Conservation (phyloP, 2,329 filamentous ascomycete species). For the Trichoderma harzianum region DNA sequence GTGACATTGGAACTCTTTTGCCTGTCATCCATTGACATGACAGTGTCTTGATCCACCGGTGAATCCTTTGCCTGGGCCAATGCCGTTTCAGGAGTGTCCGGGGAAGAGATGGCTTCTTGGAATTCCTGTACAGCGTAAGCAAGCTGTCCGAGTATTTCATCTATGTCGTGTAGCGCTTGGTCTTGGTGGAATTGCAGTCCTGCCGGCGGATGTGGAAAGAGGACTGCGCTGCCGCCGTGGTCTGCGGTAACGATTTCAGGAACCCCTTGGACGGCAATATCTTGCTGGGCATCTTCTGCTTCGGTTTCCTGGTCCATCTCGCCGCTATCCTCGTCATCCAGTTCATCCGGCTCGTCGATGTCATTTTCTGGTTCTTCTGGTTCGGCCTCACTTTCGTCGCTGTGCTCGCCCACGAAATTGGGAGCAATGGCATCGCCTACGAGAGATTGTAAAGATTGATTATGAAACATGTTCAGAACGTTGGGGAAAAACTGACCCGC, state of each 20-base stretch:
- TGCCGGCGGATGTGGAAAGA: neutral
- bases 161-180: slow-evolving; percentile 13
- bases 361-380: slow-evolving; percentile 19
- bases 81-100: neutral
- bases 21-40: neutral
- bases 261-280: neutral
- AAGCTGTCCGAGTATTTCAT: slow-evolving; percentile 18
- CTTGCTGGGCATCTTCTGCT: slow-evolving; percentile 11
- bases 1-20: neutral
- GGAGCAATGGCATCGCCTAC: neutral
- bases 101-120: slow-evolving; percentile 4
- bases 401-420: neutral
- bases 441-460: slow-evolving; percentile 16
- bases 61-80: neutral
- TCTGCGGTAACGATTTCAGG: neutral
- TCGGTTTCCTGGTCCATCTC: slow-evolving; percentile 19
- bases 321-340: slow-evolving; percentile 3
- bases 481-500: slow-evolving; percentile 14
- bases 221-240: neutral
- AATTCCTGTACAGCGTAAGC: slow-evolving; percentile 16
- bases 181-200: slow-evolving; percentile 7
- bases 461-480: slow-evolving; percentile 9
- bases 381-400: slow-evolving; percentile 19
- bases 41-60: neutral
- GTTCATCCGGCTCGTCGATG: slow-evolving; percentile 19